A percentile compares a stretch with the other conserved stretches of the same genome.
These are phyloP conservation scores for Colletotrichum destructivum DNA, from an alignment of 2,329 filamentous ascomycete genomes.

Conservation along the genomic window DNA sequence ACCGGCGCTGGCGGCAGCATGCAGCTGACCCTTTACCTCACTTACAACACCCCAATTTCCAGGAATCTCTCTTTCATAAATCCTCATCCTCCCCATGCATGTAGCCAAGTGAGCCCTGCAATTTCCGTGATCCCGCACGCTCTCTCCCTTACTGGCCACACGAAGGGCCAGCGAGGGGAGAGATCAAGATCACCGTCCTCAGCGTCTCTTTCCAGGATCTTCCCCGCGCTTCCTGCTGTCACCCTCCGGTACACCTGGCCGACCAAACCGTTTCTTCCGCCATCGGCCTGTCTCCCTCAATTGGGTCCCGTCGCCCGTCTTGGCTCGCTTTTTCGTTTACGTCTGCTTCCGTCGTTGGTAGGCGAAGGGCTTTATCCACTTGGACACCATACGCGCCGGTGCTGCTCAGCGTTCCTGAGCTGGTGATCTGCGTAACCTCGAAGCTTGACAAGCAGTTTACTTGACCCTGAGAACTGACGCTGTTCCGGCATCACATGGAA, in stretches of 20 bases:
- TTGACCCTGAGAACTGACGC: no score
- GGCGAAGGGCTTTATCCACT: background rate
- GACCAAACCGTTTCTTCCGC: slow-evolving; percentile 9
- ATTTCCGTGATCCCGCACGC: background rate
- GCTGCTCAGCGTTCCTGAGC: no score
- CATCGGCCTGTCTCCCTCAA: slow-evolving; percentile 6
- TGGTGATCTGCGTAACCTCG: no score
- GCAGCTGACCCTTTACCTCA: background rate
- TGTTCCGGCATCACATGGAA: no score
- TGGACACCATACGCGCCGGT: no score
- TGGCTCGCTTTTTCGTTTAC: slow-evolving; percentile 9
- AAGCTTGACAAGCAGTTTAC: no score
- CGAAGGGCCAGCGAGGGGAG: background rate
- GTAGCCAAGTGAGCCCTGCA: background rate
- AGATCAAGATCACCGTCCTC: slow-evolving; percentile 16
- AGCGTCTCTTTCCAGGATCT: background rate
- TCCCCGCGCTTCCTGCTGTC: slow-evolving; percentile 4
- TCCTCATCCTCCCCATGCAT: background rate
- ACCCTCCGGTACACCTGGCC: background rate
- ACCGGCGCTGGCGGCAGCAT: background rate
- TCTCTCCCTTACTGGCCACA: slow-evolving; percentile 2
- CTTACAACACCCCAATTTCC: background rate
- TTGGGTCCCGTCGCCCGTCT: slow-evolving; percentile 19
- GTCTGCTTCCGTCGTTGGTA: background rate
- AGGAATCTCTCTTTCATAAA: background rate